Conservation (phyloP, 2,329 filamentous ascomycete species). For the Acephala macrosclerotiorum region DNA sequence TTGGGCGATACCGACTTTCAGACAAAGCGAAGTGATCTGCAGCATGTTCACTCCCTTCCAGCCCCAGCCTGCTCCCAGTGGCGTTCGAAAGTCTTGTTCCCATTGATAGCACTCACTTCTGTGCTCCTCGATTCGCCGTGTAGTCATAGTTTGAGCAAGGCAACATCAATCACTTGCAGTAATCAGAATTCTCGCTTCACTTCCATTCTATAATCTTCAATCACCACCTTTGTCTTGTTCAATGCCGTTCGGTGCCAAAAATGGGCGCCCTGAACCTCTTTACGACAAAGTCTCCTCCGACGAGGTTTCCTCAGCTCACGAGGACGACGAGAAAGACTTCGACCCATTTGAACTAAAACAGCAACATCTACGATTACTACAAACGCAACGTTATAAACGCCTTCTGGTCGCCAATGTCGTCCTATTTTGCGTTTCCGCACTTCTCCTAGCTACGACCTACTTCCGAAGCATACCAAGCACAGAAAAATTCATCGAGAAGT, state of each 20-base stretch:
- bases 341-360: slow-evolving; percentile 18
- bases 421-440: slow-evolving; percentile 18
- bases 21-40: too few species aligned
- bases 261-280: slow-evolving; percentile 11
- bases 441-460: slow-evolving; percentile 16
- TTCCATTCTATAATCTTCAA: too few species aligned
- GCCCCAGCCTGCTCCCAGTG: too few species aligned
- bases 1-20: too few species aligned
- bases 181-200: too few species aligned
- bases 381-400: slow-evolving; percentile 1
- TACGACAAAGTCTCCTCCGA: slow-evolving; percentile 19
- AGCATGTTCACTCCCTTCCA: too few species aligned
- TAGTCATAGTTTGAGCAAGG: too few species aligned
- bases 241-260: neutral
- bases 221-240: neutral
- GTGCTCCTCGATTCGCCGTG: too few species aligned
- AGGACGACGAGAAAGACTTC: slow-evolving; percentile 7
- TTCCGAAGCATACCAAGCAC: slow-evolving; percentile 20
- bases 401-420: slow-evolving; percentile 15
- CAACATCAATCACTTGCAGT: too few species aligned
- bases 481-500: slow-evolving; percentile 14
- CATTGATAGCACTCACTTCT: too few species aligned
- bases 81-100: too few species aligned
- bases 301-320: slow-evolving; percentile 3
- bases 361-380: slow-evolving; percentile 7